Percentiles rank a stretch among this genome's conserved stretches.
phyloP scores from a whole-genome alignment of 495 filamentous ascomycete species.

The Hypoxylon fragiforme region DNA sequence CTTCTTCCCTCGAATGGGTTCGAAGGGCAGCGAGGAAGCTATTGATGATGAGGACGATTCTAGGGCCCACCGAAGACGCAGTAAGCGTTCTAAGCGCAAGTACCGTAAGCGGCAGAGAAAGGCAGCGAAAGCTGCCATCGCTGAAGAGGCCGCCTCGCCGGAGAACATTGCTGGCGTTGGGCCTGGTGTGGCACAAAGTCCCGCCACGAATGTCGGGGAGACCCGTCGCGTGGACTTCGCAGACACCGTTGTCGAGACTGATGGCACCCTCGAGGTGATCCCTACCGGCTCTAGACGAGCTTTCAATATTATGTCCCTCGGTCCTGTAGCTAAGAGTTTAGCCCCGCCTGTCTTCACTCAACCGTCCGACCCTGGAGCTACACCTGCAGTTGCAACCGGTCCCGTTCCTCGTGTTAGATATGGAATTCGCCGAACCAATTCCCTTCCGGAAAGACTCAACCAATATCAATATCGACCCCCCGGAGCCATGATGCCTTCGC shows the following conservation, averaged over 20 bases:
- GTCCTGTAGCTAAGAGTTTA: slow-evolving; percentile 49
- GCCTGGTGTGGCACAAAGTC: slow-evolving; percentile 22
- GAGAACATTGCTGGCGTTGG: slow-evolving; percentile 40
- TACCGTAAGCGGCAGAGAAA: slow-evolving; percentile 42
- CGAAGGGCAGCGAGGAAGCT: slow-evolving; percentile 41
- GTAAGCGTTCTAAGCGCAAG: slow-evolving; percentile 38
- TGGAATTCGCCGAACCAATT: slow-evolving; percentile 75
- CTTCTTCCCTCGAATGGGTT: slow-evolving; percentile 28
- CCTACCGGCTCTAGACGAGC: slow-evolving; percentile 33
- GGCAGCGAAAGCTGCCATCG: slow-evolving; percentile 15
- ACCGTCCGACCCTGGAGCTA: slow-evolving; percentile 24
- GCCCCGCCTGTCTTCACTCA: slow-evolving; percentile 51
- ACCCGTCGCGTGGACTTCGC: slow-evolving; percentile 52
- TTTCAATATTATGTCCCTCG: slow-evolving; percentile 48
- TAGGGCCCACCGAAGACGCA: slow-evolving; percentile 36
- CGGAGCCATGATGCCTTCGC: slow-evolving; percentile 48
- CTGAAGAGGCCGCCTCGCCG: slow-evolving; percentile 29
- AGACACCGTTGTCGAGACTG: slow-evolving; percentile 17
- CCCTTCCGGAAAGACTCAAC: slow-evolving; percentile 71
- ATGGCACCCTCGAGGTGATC: slow-evolving; percentile 39
- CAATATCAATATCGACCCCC: slow-evolving; percentile 49
- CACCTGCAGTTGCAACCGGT: slow-evolving; percentile 36
- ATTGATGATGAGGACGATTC: slow-evolving; percentile 43
- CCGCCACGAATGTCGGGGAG: slow-evolving; percentile 33
- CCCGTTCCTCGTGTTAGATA: slow-evolving; percentile 58